These are phyloP conservation scores for Avena sativa DNA, from an alignment of 176 grass and related monocot genomes.

Conservation along the genomic window DNA sequence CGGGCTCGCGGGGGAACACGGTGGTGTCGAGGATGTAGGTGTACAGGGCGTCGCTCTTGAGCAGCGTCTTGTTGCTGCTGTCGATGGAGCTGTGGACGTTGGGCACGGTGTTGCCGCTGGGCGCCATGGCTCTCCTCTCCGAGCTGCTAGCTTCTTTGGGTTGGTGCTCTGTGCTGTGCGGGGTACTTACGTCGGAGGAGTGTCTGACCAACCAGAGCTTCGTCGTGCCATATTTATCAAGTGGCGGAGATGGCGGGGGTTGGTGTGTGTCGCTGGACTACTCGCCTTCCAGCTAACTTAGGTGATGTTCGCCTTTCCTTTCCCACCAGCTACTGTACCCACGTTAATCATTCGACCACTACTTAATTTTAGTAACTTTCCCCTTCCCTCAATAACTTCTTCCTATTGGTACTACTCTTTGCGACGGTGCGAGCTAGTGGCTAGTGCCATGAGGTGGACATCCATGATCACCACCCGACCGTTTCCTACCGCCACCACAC, in stretches of 20 bases:
- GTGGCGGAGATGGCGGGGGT: not conserved
- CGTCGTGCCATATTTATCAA: slow-evolving; percentile 1
- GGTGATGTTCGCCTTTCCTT: no score
- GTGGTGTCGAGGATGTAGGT: slow-evolving; percentile 74
- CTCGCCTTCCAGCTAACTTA: not conserved
- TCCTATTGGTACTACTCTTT: not conserved
- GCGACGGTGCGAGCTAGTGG: no score
- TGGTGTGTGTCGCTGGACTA: slow-evolving; percentile 19
- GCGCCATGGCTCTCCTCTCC: slow-evolving; percentile 27
- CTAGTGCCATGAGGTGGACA: no score
- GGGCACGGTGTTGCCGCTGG: slow-evolving; percentile 9
- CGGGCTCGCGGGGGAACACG: slow-evolving; percentile 69
- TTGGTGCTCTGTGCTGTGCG: not conserved
- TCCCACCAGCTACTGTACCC: not conserved
- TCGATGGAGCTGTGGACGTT: slow-evolving; percentile 28
- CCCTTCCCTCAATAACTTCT: not conserved
- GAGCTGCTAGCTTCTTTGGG: not conserved
- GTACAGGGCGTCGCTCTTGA: slow-evolving; percentile 73
- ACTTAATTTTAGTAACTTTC: not conserved
- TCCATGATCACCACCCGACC: not conserved
- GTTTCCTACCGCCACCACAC: not conserved
- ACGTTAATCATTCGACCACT: not conserved
- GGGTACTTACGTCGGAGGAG: not conserved
- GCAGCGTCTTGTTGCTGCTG: slow-evolving; percentile 72
- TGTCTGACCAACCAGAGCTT: not conserved